A percentile compares a stretch with the other conserved stretches of the same genome.
Evolutionary conservation across 805 yeast species (phyloP).

Genomic region (Lipomyces sp.): DNA sequence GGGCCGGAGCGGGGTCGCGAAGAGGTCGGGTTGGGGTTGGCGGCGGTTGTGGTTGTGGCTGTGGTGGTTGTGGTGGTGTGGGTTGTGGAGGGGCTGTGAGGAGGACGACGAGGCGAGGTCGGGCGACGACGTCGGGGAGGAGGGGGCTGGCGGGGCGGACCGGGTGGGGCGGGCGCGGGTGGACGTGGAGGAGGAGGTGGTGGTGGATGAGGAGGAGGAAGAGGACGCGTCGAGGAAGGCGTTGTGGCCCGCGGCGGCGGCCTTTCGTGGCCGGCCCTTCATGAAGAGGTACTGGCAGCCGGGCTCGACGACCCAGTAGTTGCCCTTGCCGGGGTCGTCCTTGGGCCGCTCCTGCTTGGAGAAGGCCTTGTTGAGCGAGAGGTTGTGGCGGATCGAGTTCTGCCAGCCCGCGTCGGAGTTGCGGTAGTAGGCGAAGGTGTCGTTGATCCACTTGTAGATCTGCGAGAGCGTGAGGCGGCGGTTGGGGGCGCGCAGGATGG

Average conservation of each 20-base stretch:
- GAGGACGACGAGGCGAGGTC: too few relatives aligned
- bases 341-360: constrained; percentile 85
- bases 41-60: neutral
- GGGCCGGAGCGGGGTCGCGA: constrained; percentile 27
- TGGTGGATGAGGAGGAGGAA: neutral
- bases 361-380: constrained; percentile 90
- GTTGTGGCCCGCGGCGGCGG: neutral
- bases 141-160: neutral
- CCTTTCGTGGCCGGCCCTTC: constrained; percentile 42
- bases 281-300: constrained; percentile 80
- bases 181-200: neutral
- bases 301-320: constrained; percentile 86
- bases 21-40: neutral
- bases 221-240: constrained; percentile 4
- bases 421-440: constrained; percentile 77
- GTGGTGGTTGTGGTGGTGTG: too few relatives aligned
- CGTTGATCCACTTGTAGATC: constrained; percentile 88
- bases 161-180: too few relatives aligned
- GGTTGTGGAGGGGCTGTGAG: too few relatives aligned
- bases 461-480: constrained; percentile 74
- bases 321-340: constrained; percentile 56
- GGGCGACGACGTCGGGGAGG: too few relatives aligned
- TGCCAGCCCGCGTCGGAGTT: constrained; percentile 95
- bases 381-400: constrained; percentile 90
- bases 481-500: constrained; percentile 74